These are phyloP conservation scores for Globisporangium takayamanum DNA, from an alignment of 352 stramenopile genomes.

Conservation along the genomic window DNA sequence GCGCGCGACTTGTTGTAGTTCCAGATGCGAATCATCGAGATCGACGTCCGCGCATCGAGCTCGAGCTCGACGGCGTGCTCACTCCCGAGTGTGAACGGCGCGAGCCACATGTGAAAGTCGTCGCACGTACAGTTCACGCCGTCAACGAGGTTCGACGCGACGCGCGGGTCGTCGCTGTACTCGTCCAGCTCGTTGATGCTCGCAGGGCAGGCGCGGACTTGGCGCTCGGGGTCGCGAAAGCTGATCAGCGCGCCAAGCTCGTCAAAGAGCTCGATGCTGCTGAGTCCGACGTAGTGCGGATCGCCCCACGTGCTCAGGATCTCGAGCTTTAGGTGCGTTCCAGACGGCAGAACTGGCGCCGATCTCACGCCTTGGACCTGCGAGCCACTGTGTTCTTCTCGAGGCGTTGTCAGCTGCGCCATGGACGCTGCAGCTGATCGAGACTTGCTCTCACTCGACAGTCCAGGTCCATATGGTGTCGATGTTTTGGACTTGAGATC, in stretches of 20 bases:
- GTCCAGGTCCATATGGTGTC: not conserved
- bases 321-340: constrained; percentile 55
- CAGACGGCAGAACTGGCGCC: constrained; percentile 64
- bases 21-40: constrained; percentile 88
- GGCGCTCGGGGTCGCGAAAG: constrained; percentile 35
- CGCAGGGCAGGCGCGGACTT: constrained; percentile 59
- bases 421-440: not conserved
- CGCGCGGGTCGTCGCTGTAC: constrained; percentile 70
- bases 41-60: constrained; percentile 23
- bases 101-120: constrained; percentile 89
- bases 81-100: constrained; percentile 57
- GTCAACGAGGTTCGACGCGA: constrained; percentile 75
- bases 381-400: not conserved
- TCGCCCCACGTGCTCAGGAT: constrained; percentile 89
- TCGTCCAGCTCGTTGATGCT: constrained; percentile 89
- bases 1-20: constrained; percentile 92
- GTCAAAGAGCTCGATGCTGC: constrained; percentile 87
- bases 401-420: too few relatives aligned
- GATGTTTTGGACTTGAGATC: constrained; percentile 6
- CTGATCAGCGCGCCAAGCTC: constrained; percentile 44
- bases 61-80: constrained; percentile 54
- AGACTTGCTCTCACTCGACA: not conserved
- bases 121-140: constrained; percentile 86
- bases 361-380: not conserved
- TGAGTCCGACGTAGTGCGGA: constrained; percentile 86